phyloP scores from a whole-genome alignment of 306 rosid species.

The Fragaria iinumae region DNA sequence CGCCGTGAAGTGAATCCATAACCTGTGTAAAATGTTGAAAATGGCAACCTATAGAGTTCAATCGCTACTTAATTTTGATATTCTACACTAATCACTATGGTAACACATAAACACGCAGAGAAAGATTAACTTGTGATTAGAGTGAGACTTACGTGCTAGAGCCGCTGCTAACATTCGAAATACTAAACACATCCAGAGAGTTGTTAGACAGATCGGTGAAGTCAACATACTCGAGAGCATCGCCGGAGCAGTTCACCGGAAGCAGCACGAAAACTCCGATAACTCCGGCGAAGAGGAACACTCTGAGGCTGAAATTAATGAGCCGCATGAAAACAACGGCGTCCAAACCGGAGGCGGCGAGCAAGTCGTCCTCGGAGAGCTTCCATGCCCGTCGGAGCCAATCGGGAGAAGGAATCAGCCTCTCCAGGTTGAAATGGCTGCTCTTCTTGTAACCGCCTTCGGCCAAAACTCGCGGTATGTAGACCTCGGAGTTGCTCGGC shows the following conservation, averaged over 20 bases:
- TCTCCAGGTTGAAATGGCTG: slow-evolving; percentile 61
- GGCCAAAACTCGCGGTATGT: slow-evolving; percentile 60
- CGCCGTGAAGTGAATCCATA: slow-evolving; percentile 91
- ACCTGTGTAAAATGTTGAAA: slow-evolving; percentile 45
- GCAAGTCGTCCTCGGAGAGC: slow-evolving; percentile 80
- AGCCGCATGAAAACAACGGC: slow-evolving; percentile 76
- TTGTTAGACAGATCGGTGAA: slow-evolving; percentile 41
- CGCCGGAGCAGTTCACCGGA: slow-evolving; percentile 81
- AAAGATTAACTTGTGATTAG: not conserved
- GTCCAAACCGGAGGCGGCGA: slow-evolving; percentile 66
- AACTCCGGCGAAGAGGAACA: slow-evolving; percentile 75
- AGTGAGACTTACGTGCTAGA: slow-evolving; percentile 39
- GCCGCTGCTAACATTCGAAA: slow-evolving; percentile 53
- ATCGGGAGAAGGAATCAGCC: slow-evolving; percentile 75
- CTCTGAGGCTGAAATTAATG: slow-evolving; percentile 70
- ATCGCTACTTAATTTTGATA: not conserved
- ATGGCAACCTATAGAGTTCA: not conserved
- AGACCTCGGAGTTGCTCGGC: slow-evolving; percentile 71
- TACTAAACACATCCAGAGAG: slow-evolving; percentile 60
- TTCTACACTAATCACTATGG: not conserved
- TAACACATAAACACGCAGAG: not conserved
- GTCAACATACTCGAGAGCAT: slow-evolving; percentile 51
- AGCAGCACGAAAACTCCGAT: slow-evolving; percentile 79
- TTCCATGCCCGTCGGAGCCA: slow-evolving; percentile 78
- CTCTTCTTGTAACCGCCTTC: slow-evolving; percentile 56